Percentiles rank a stretch among this genome's conserved stretches.
phyloP scores from a whole-genome alignment of 176 grass and related monocot species.

The Lolium perenne region DNA sequence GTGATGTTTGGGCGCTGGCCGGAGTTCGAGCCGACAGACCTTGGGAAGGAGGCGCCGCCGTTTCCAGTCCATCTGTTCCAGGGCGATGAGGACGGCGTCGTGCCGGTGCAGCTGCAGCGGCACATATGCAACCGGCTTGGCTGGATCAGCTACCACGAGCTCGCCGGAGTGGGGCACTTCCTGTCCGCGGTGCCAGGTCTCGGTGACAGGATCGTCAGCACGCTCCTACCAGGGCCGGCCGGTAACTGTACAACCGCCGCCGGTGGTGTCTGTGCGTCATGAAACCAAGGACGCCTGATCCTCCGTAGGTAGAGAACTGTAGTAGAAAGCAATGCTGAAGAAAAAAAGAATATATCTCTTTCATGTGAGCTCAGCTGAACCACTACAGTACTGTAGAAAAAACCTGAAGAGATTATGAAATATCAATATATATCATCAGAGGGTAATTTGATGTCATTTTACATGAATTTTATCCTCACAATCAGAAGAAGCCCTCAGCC shows the following conservation, averaged over 20 bases:
- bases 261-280: background rate
- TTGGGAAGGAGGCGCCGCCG: conserved; percentile 45
- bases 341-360: background rate
- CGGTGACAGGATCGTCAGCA: conserved; percentile 65
- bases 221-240: conserved; percentile 40
- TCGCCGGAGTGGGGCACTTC: conserved; percentile 67
- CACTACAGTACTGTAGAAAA: background rate
- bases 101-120: conserved; percentile 83
- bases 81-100: conserved; percentile 87
- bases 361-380: conserved; percentile 16
- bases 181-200: conserved; percentile 64
- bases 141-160: conserved; percentile 84
- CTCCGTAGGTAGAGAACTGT: conserved; percentile 10
- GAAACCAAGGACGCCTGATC: background rate
- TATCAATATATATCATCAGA: conserved; percentile 20
- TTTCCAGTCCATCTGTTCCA: conserved; percentile 94
- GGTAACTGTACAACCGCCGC: background rate
- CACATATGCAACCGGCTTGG: conserved; percentile 70
- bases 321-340: conserved; percentile 24
- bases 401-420: conserved; percentile 13
- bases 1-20: conserved; percentile 94
- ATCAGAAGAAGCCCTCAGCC: conserved; percentile 5
- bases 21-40: conserved; percentile 90
- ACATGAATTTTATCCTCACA: conserved; percentile 34
- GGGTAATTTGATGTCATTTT: conserved; percentile 18